A percentile compares a stretch with the other conserved stretches of the same genome.
phyloP scores from a whole-genome alignment of 106 monocot species.

The Platanthera zijinensis region DNA sequence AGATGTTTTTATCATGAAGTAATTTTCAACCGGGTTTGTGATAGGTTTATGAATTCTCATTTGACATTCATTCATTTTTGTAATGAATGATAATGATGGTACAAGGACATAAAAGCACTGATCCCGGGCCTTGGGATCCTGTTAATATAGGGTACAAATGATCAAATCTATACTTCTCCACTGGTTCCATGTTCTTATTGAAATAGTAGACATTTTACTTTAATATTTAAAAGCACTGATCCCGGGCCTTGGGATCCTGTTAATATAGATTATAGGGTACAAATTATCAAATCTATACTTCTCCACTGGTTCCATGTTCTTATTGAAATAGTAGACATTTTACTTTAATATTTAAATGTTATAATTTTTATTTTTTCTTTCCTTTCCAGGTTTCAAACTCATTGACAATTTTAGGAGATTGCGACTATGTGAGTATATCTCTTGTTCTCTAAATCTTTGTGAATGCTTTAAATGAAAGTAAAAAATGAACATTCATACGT shows the following conservation, averaged over 20 bases:
- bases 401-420: not conserved
- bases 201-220: not conserved
- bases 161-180: not conserved
- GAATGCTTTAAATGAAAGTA: not conserved
- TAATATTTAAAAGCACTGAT: not conserved
- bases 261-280: no score
- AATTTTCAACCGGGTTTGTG: not conserved
- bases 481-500: not conserved
- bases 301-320: not conserved
- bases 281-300: not conserved
- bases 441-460: not conserved
- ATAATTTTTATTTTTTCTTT: not conserved
- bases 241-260: no score
- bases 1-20: not conserved
- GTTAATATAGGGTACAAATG: no score
- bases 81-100: not conserved
- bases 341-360: not conserved
- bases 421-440: constrained; percentile 4
- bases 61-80: not conserved
- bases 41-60: not conserved
- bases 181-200: not conserved
- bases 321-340: not conserved
- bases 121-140: no score
- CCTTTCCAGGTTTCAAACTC: constrained; percentile 5
- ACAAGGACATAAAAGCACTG: not conserved